A percentile compares a stretch with the other conserved stretches of the same genome.
Evolutionary conservation across 257 asterid genomes (phyloP).

Genomic region (Penstemon eatonii): DNA sequence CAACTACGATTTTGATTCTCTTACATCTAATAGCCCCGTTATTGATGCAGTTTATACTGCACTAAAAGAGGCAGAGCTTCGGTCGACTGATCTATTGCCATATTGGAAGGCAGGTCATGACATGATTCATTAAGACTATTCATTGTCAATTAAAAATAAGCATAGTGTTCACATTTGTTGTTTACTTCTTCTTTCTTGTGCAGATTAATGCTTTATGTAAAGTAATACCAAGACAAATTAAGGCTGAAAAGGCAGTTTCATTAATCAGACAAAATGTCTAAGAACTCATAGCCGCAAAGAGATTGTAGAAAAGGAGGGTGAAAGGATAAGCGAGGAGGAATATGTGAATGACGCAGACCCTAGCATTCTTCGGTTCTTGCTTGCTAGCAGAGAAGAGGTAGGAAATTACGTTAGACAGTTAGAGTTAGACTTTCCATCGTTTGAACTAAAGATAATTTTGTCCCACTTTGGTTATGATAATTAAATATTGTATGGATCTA

Average conservation of each 20-base stretch:
- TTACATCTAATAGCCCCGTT: slow-evolving; percentile 77
- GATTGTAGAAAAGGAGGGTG: slow-evolving; percentile 92
- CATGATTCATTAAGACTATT: slow-evolving; percentile 16
- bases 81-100: slow-evolving; percentile 88
- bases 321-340: slow-evolving; percentile 83
- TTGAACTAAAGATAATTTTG: neutral
- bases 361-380: slow-evolving; percentile 93
- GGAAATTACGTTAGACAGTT: neutral
- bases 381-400: slow-evolving; percentile 99
- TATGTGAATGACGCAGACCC: slow-evolving; percentile 87
- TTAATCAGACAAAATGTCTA: slow-evolving; percentile 80
- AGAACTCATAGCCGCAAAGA: slow-evolving; percentile 74
- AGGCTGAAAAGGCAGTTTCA: slow-evolving; percentile 84
- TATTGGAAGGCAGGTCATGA: slow-evolving; percentile 81
- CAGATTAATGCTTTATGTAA: slow-evolving; percentile 81
- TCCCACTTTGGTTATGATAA: neutral
- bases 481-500: neutral
- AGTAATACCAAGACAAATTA: slow-evolving; percentile 79
- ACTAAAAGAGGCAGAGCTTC: slow-evolving; percentile 86
- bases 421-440: neutral
- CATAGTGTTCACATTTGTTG: slow-evolving; percentile 3
- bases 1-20: slow-evolving; percentile 89
- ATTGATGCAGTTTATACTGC: slow-evolving; percentile 96
- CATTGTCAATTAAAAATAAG: slow-evolving; percentile 3
- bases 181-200: slow-evolving; percentile 2